Evolutionary conservation across 176 grass and related monocot genomes (phyloP).

Genomic region (Cenchrus fungigraminus): DNA sequence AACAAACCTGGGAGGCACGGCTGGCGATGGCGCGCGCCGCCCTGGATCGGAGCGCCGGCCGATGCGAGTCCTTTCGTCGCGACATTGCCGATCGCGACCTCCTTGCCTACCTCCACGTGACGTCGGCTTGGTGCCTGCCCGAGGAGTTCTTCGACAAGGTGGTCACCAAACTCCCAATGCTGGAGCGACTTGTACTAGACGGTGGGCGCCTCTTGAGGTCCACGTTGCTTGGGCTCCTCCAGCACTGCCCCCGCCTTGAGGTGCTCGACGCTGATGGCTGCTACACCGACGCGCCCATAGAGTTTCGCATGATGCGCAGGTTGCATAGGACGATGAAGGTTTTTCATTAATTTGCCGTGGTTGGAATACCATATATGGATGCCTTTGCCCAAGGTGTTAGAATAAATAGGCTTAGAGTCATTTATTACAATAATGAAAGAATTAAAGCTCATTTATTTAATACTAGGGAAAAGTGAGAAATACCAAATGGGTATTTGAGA

Average conservation of each 20-base stretch:
- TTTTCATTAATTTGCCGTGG: too few relatives aligned
- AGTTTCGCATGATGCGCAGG: too few relatives aligned
- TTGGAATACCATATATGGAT: too few relatives aligned
- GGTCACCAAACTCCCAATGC: background rate
- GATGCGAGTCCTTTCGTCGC: constrained; percentile 3
- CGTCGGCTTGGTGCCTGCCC: background rate
- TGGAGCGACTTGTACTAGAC: background rate
- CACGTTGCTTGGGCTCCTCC: background rate
- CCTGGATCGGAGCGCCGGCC: background rate
- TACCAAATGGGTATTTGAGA: too few relatives aligned
- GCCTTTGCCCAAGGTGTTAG: too few relatives aligned
- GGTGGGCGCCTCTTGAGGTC: background rate
- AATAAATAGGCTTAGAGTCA: too few relatives aligned
- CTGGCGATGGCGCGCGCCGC: background rate
- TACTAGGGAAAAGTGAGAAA: too few relatives aligned
- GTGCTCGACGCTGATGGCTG: background rate
- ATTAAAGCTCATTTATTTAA: too few relatives aligned
- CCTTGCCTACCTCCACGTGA: background rate
- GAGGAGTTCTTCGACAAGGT: background rate
- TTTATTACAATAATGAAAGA: too few relatives aligned
- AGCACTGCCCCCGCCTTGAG: background rate
- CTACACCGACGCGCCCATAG: background rate
- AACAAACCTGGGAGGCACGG: too few relatives aligned
- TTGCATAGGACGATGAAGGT: too few relatives aligned
- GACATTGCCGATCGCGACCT: background rate